Percentiles rank a stretch among this genome's conserved stretches.
phyloP scores from a whole-genome alignment of 306 rosid genomes.

The Sicyos edulis region DNA sequence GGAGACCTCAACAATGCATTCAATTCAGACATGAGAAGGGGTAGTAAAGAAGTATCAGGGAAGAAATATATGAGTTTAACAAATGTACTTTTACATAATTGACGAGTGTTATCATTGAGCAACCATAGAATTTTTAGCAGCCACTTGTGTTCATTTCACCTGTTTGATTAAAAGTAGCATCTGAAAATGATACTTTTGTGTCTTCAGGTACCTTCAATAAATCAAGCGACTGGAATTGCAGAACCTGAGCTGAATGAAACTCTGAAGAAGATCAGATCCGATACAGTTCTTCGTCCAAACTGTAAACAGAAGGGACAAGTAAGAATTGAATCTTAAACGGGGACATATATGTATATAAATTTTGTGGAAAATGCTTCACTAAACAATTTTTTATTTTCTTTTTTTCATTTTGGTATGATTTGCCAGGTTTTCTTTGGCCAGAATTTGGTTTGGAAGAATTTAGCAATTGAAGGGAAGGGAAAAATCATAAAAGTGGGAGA shows the following conservation, averaged over 20 bases:
- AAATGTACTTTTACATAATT: background rate
- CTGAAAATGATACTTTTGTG: conserved; percentile 6
- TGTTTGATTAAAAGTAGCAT: conserved; percentile 11
- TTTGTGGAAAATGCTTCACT: conserved; percentile 12
- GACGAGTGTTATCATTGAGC: background rate
- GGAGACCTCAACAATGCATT: background rate
- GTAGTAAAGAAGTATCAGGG: background rate
- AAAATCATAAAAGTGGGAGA: conserved; percentile 52
- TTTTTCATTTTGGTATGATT: conserved; percentile 1
- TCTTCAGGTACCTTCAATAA: conserved; percentile 58
- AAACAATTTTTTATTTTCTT: background rate
- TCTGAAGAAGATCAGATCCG: conserved; percentile 52
- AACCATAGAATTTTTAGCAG: background rate
- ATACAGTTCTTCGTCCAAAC: conserved; percentile 55
- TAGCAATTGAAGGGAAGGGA: conserved; percentile 35
- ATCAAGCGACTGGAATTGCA: conserved; percentile 58
- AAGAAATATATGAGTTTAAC: background rate
- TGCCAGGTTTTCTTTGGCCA: conserved; percentile 78
- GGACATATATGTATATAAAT: background rate
- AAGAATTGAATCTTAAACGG: conserved; percentile 27
- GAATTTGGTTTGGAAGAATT: conserved; percentile 60
- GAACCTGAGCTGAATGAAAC: conserved; percentile 56
- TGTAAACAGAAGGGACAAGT: conserved; percentile 51
- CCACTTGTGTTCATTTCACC: background rate
- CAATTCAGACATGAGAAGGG: background rate